A percentile compares a stretch with the other conserved stretches of the same genome.
These are phyloP conservation scores for Chimonanthus salicifolius DNA, from an alignment of 164 flowering plant genomes.

Conservation along the genomic window DNA sequence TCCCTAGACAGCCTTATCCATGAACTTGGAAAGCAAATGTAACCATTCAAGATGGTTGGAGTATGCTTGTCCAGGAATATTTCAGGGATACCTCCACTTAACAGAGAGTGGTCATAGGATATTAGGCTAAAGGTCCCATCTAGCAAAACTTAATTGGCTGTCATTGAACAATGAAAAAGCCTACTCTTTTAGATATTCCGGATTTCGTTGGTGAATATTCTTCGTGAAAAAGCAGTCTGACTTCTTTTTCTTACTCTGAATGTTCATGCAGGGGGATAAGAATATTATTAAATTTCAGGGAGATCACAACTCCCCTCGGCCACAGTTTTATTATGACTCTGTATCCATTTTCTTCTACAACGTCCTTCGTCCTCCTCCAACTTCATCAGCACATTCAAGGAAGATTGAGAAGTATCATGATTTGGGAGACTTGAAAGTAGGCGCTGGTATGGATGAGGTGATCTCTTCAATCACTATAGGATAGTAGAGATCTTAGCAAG, in stretches of 20 bases:
- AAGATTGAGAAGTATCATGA: constrained; percentile 64
- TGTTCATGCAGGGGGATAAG: constrained; percentile 74
- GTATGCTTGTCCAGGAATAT: background rate
- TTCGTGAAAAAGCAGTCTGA: background rate
- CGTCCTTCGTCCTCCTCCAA: constrained; percentile 80
- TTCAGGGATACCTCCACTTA: background rate
- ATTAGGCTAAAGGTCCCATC: background rate
- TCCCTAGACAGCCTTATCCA: background rate
- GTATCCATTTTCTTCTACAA: constrained; percentile 92
- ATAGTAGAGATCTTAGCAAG: background rate
- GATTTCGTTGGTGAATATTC: background rate
- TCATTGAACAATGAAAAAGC: background rate
- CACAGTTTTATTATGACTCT: constrained; percentile 87
- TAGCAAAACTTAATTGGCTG: background rate
- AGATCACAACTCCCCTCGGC: constrained; percentile 93
- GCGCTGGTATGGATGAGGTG: constrained; percentile 68
- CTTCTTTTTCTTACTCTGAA: constrained; percentile 1
- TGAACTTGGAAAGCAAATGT: background rate
- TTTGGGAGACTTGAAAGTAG: constrained; percentile 57
- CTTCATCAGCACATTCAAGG: constrained; percentile 40
- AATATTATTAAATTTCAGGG: constrained; percentile 89
- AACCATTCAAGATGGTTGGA: background rate
- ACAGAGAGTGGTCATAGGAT: background rate
- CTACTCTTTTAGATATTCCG: background rate
- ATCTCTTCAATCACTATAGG: constrained; percentile 8